phyloP scores from a whole-genome alignment of 1,139 yeast genomes.

The Candida sp. region DNA sequence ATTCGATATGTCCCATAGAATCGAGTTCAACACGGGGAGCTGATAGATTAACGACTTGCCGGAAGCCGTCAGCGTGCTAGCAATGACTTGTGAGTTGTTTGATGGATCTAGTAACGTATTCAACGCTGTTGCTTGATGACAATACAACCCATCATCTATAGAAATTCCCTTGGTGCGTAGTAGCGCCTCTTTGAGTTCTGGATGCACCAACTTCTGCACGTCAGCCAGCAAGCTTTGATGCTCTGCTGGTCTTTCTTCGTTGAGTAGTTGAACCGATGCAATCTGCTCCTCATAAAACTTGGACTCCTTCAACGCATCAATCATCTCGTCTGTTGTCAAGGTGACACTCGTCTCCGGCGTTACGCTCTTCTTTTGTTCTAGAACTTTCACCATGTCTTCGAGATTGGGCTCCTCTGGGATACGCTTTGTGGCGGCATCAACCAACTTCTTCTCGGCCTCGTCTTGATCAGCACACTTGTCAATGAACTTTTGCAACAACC shows the following conservation, averaged over 20 bases:
- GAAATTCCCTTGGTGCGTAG: conserved; percentile 51
- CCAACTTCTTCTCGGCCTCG: conserved; percentile 37
- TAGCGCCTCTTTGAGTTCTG: conserved; percentile 46
- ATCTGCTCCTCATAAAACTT: conserved; percentile 67
- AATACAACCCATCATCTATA: conserved; percentile 57
- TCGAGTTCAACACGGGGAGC: conserved; percentile 73
- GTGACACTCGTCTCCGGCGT: conserved; percentile 20
- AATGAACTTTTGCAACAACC: conserved; percentile 15
- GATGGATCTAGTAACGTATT: conserved; percentile 47
- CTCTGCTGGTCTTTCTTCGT: conserved; percentile 23
- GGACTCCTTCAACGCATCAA: conserved; percentile 45
- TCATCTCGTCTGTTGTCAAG: conserved; percentile 34
- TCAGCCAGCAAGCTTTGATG: conserved; percentile 21
- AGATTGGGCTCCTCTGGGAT: conserved; percentile 51
- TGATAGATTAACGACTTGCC: conserved; percentile 96
- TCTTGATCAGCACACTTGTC: conserved; percentile 15
- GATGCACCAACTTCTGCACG: conserved; percentile 49
- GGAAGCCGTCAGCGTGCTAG: conserved; percentile 93
- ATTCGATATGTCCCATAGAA: conserved; percentile 42
- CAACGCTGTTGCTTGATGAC: conserved; percentile 84
- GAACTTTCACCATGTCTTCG: conserved; percentile 39
- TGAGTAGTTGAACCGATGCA: conserved; percentile 24
- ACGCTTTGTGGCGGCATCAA: conserved; percentile 27
- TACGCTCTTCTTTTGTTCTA: conserved; percentile 29
- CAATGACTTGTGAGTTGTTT: conserved; percentile 65